Percentiles rank a stretch among this genome's conserved stretches.
Conservation (phyloP, 192 early-diverging fungal species). For the Entophlyctis luteolus region DNA sequence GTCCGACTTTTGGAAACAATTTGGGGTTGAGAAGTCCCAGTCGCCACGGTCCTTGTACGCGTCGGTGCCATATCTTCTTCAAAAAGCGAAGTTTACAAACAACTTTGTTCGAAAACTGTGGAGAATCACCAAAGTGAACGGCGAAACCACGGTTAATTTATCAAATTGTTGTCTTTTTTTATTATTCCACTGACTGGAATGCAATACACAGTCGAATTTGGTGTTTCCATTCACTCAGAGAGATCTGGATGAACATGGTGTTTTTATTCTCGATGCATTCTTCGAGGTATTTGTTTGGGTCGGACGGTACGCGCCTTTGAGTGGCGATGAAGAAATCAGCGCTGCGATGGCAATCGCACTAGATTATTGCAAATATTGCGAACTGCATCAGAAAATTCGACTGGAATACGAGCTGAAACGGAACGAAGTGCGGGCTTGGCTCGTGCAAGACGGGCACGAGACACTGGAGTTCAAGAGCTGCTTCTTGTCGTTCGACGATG, state of each 20-base stretch:
- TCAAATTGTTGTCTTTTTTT: background rate
- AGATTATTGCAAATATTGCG: conserved; percentile 25
- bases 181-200: too few species aligned
- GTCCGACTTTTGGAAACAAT: conserved; percentile 20
- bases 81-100: conserved; percentile 17
- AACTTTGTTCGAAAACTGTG: conserved; percentile 23
- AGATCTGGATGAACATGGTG: conserved; percentile 19
- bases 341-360: conserved; percentile 29
- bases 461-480: conserved; percentile 31
- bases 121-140: conserved; percentile 32
- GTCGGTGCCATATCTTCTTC: conserved; percentile 18
- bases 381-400: background rate
- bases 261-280: conserved; percentile 38
- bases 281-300: conserved; percentile 39
- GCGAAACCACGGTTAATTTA: conserved; percentile 28
- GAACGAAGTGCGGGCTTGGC: background rate
- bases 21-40: background rate
- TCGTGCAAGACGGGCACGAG: conserved; percentile 24
- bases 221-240: conserved; percentile 29
- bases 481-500: conserved; percentile 38
- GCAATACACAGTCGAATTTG: conserved; percentile 22
- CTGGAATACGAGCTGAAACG: background rate
- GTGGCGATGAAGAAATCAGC: conserved; percentile 17
- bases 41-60: conserved; percentile 11
- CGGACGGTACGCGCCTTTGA: conserved; percentile 13